Base-by-base conservation (phyloP, 257 asterid species). In the Forsythia suspensa region DNA sequence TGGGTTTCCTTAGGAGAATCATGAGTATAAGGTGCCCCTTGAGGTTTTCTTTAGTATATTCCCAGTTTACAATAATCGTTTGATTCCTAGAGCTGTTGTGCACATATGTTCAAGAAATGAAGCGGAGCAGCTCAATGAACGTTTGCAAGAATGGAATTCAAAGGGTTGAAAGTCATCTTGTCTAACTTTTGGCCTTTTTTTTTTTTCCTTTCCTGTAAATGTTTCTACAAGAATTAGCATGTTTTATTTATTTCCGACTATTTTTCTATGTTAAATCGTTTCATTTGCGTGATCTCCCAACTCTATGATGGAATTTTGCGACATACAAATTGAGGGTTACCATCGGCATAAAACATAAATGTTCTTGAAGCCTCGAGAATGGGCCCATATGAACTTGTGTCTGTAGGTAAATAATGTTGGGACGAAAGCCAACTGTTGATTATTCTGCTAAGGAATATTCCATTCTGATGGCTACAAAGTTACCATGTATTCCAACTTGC, bases 321-420 rank as follows among this genome's bases (percentile, higher is more conserved):
- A 51, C 20, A 15, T 15, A 51, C 21, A 51, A 51, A 51, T 51
- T 16, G 4, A 13, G 61, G 16, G 16, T 51, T 51, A 4, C 8
- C 8, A 51, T 51, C 8, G 4, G 61, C 15, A 51, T 15, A 51
- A 51, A 16, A 51, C 21, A 51, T 16, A 12, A 51, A 16, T 51
- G 18, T 73, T 48, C 21, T 67, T 55, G 61, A 67, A 39, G 70
- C 39, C 59, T 37, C 65, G 80, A 76, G 71, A 70, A 38, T 84
- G 76, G 57, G 10, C 57, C 42, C 40, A 38, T 43, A 74, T 55
- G 36, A 70, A 55, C 21, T 80, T 67, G 44, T 75, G 59, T 68
- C 36, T 79, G 71, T 77, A 92, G 99, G 76, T 96, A 80, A 96
- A 94, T 80, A 96, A 93, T 89, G 97, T 89, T 3, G 99, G 99